A percentile compares a stretch with the other conserved stretches of the same genome.
Conservation (phyloP, 2,329 filamentous ascomycete species). For the Neonectria punicea region DNA sequence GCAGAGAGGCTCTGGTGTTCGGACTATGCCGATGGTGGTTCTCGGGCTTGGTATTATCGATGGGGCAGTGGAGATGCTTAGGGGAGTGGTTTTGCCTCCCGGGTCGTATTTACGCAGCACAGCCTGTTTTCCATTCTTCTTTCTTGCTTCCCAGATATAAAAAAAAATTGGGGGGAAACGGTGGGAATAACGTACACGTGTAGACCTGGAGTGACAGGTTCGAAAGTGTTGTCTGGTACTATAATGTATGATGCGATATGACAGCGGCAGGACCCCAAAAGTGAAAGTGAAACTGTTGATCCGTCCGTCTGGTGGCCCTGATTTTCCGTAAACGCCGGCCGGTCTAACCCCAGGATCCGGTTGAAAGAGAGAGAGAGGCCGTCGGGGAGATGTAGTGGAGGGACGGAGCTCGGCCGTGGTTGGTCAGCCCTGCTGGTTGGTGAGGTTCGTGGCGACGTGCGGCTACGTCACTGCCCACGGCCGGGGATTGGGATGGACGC, state of each 20-base stretch:
- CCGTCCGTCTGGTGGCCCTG: slow-evolving; percentile 2
- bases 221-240: background rate
- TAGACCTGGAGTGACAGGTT: background rate
- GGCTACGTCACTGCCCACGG: slow-evolving; percentile 25
- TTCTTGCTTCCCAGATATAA: background rate
- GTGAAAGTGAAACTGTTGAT: slow-evolving; percentile 38
- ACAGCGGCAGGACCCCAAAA: slow-evolving; percentile 11
- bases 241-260: slow-evolving; percentile 24
- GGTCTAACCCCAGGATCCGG: background rate
- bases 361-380: background rate
- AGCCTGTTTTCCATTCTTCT: background rate
- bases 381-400: background rate
- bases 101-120: background rate
- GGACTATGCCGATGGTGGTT: slow-evolving; percentile 15
- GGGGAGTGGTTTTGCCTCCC: slow-evolving; percentile 3
- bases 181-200: background rate
- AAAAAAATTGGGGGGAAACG: background rate
- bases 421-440: slow-evolving; percentile 23
- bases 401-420: slow-evolving; percentile 5
- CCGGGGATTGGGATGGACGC: background rate
- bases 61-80: background rate
- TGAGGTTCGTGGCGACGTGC: slow-evolving; percentile 5
- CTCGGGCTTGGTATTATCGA: background rate
- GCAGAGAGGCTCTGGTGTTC: slow-evolving; percentile 1
- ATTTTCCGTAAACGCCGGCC: background rate